phyloP scores from a whole-genome alignment of 208 protist genomes.

The Lotmaria passim region DNA sequence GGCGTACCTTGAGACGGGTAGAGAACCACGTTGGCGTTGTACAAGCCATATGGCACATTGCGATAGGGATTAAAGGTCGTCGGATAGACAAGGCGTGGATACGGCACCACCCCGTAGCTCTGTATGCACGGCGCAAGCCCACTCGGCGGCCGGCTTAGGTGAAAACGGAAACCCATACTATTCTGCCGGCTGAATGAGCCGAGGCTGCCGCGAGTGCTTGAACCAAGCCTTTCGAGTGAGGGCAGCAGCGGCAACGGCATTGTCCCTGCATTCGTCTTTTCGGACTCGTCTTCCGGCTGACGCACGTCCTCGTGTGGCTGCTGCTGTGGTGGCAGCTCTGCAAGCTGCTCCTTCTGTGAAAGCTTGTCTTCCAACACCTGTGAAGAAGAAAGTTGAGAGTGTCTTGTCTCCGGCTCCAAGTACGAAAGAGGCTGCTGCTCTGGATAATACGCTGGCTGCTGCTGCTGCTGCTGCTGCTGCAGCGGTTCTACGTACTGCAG shows the following conservation, averaged over 20 bases:
- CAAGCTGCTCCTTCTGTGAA: background rate
- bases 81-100: background rate
- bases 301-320: background rate
- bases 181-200: background rate
- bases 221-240: background rate
- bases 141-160: background rate
- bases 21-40: constrained; percentile 1
- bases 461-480: background rate
- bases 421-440: no score
- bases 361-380: no score
- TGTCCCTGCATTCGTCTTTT: background rate
- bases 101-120: constrained; percentile 3
- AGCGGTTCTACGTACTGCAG: background rate
- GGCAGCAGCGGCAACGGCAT: background rate
- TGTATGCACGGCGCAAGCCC: background rate
- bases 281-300: background rate
- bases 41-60: constrained; percentile 2
- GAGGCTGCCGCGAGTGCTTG: background rate
- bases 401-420: no score
- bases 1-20: constrained; percentile 1
- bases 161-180: background rate
- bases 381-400: no score
- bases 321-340: no score
- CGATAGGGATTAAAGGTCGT: background rate
- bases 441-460: background rate